Base-by-base conservation (phyloP, 2,329 filamentous ascomycete species). In the Venturia carpophila region DNA sequence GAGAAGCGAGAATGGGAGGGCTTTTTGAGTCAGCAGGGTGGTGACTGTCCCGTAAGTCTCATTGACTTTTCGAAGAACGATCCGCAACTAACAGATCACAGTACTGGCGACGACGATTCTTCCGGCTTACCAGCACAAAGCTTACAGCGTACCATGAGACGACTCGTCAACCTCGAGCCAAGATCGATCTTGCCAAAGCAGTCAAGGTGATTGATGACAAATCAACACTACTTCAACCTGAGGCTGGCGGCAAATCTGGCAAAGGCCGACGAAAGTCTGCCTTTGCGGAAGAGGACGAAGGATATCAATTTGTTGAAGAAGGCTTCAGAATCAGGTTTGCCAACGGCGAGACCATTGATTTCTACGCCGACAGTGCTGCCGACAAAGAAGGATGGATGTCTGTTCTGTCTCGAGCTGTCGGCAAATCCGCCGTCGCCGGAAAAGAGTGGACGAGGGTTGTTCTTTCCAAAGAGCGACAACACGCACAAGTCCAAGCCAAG, bases 231-330 rank as follows among this genome's bases (percentile, higher is more conserved):
- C 91, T 88, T 7, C 89, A 96, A 71, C 92, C 90, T 19, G 43
- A 63, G 69, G 91, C 95, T 0, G 73, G 74, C 73, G 89, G 88
- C 66, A 90, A 87, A 73, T 84, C 84, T 68, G 90, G 91, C 65
- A 66, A 66, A 47, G 87, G 86, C 70, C 89, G 94, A 55, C 89
- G 94, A 65, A 92, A 95, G 75, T 97, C 92, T 42, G 94, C 91
- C 13, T 99, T 99, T 75, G 92, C 93, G 1, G 94, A 97, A 76
- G 94, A 99, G 69, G 94, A 99, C 77, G 94, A 99, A 74, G 94
- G 94, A 52, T 99, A 99, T 80, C 96, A 97, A 90, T 99, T 99
- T 75, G 93, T 99, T 64, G 94, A 99, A 76, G 94, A 99, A 75
- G 94, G 94, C 2, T 99, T 99, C 87, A 91, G 94, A 49, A 96